These are phyloP conservation scores for Cucurbita pepo DNA, from an alignment of 306 rosid species.

Conservation along the genomic window DNA sequence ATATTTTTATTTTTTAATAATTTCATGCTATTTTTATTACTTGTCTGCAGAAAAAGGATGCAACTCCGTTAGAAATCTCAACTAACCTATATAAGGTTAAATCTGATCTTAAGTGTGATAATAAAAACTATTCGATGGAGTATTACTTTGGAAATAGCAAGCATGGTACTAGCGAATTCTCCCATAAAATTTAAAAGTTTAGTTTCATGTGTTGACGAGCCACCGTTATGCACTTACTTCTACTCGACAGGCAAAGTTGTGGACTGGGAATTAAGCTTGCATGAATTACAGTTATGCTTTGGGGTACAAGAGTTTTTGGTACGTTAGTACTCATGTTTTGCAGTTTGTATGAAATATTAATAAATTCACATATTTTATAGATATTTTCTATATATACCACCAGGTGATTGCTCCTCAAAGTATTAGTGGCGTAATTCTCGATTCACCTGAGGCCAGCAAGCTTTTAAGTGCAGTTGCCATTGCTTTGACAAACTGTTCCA, in stretches of 20 bases:
- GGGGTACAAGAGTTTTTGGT: slow-evolving; percentile 91
- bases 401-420: slow-evolving; percentile 96
- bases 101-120: slow-evolving; percentile 60
- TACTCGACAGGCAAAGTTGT: slow-evolving; percentile 34
- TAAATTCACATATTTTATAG: not conserved
- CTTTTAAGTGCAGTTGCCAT: slow-evolving; percentile 91
- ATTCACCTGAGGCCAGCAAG: slow-evolving; percentile 91
- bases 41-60: slow-evolving; percentile 51
- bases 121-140: slow-evolving; percentile 74
- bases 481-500: slow-evolving; percentile 90
- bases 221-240: slow-evolving; percentile 7
- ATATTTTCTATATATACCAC: slow-evolving; percentile 12
- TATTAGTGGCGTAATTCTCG: slow-evolving; percentile 94
- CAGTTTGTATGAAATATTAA: not conserved
- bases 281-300: slow-evolving; percentile 77
- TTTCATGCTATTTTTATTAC: not conserved
- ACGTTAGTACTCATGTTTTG: slow-evolving; percentile 14
- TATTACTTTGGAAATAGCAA: slow-evolving; percentile 47
- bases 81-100: slow-evolving; percentile 59
- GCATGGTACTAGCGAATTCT: slow-evolving; percentile 24
- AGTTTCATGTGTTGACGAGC: not conserved
- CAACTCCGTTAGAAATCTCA: slow-evolving; percentile 42
- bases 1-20: not conserved
- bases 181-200: not conserved
- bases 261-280: slow-evolving; percentile 49